phyloP scores from a whole-genome alignment of 306 rosid genomes.

The Corylus avellana region DNA sequence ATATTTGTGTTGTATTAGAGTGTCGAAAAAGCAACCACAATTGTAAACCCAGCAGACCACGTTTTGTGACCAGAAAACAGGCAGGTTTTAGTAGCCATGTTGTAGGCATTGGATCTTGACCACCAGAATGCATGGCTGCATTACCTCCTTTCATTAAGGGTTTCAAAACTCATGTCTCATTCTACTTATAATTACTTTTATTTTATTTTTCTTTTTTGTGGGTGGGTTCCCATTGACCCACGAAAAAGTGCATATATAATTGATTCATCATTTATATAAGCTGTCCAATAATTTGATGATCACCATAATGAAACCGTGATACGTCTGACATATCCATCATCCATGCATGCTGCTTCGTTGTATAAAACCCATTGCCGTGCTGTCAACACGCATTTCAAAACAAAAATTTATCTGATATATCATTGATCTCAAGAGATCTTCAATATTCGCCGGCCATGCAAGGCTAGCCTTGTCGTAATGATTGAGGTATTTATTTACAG shows the following conservation, averaged over 20 bases:
- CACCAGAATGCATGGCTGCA: background rate
- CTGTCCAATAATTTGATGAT: background rate
- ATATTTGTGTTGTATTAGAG: background rate
- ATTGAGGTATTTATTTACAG: no score
- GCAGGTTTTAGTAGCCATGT: background rate
- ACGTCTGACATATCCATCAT: background rate
- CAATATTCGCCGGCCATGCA: no score
- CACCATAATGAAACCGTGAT: background rate
- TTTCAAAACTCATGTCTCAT: background rate
- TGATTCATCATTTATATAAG: background rate
- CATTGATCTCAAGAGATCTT: no score
- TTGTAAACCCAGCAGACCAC: background rate
- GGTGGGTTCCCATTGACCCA: background rate
- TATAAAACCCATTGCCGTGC: no score
- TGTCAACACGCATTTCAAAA: no score
- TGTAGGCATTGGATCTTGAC: background rate
- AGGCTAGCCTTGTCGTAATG: no score
- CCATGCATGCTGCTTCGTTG: no score
- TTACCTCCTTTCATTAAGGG: background rate
- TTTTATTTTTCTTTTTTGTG: background rate
- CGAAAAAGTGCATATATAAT: background rate
- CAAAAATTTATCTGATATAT: no score
- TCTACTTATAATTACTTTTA: background rate
- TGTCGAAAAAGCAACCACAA: background rate
- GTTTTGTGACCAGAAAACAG: background rate